Evolutionary conservation across 2,329 filamentous ascomycete species (phyloP).

Genomic region (Fusarium hainanense): DNA sequence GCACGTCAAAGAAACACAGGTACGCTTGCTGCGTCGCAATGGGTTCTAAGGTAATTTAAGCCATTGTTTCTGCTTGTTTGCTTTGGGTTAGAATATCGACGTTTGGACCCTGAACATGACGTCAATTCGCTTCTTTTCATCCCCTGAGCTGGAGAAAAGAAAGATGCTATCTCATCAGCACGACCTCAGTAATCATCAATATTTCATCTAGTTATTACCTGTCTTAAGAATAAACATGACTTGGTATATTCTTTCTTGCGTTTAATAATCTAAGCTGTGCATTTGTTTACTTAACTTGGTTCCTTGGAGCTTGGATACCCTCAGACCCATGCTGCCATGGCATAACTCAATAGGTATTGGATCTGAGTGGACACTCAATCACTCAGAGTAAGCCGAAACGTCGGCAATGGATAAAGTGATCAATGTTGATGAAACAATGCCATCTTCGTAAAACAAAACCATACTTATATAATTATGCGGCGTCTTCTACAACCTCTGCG

Average conservation of each 20-base stretch:
- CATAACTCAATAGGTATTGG: not conserved
- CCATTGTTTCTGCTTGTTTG: slow-evolving; percentile 3
- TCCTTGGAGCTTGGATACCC: not conserved
- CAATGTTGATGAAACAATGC: not conserved
- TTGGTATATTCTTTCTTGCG: not conserved
- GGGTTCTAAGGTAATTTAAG: not conserved
- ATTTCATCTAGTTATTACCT: not conserved
- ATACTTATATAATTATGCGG: not conserved
- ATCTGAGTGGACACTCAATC: not conserved
- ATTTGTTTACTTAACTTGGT: not conserved
- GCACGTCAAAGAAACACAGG: not conserved
- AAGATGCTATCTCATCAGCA: not conserved
- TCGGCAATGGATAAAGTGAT: not conserved
- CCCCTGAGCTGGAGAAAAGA: not conserved
- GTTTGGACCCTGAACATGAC: slow-evolving; percentile 26
- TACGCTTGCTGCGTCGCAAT: not conserved
- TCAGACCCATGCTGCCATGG: not conserved
- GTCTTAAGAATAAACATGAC: too few relatives aligned
- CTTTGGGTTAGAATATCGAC: not conserved
- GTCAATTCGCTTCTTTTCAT: slow-evolving; percentile 18
- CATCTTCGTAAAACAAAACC: not conserved
- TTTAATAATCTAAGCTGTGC: not conserved
- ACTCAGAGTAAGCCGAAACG: not conserved
- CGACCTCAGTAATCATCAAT: not conserved
- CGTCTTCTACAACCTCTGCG: not conserved